A percentile compares a stretch with the other conserved stretches of the same genome.
Conservation (phyloP, 306 rosid genomes). For the Vicia sativa region DNA sequence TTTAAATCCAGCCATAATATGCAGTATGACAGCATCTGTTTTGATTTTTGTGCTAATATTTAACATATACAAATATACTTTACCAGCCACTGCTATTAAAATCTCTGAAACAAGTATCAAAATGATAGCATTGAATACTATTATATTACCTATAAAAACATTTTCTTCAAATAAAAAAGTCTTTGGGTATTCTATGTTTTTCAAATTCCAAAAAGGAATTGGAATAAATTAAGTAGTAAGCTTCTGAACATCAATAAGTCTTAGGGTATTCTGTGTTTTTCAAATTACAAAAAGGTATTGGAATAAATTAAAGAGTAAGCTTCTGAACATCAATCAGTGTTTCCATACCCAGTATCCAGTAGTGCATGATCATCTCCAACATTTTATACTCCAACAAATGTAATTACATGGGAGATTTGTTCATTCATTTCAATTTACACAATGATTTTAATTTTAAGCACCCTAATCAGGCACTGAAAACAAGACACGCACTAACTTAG, state of each 20-base stretch:
- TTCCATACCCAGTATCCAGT: background rate
- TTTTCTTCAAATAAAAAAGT: background rate
- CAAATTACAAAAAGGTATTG: background rate
- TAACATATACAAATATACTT: too few relatives aligned
- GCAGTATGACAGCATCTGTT: too few relatives aligned
- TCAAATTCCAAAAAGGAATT: background rate
- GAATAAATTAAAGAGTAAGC: background rate
- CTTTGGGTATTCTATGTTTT: background rate
- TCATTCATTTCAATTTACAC: slow-evolving; percentile 35
- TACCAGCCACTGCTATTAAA: background rate
- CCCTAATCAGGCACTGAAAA: slow-evolving; percentile 19
- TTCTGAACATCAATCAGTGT: background rate
- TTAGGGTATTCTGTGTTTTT: background rate
- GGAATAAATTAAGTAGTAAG: background rate
- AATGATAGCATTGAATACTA: background rate
- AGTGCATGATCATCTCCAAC: background rate
- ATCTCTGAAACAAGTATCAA: background rate
- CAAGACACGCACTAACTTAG: slow-evolving; percentile 17
- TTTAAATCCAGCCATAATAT: too few relatives aligned
- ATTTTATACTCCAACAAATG: background rate
- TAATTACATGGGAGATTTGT: slow-evolving; percentile 40
- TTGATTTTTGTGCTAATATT: too few relatives aligned
- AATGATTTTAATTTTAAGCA: slow-evolving; percentile 8
- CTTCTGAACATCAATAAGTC: background rate
- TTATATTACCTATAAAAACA: too few relatives aligned